Base-by-base conservation (phyloP, 768 basidiomycete genomes). In the Lentinus tigrinus region DNA sequence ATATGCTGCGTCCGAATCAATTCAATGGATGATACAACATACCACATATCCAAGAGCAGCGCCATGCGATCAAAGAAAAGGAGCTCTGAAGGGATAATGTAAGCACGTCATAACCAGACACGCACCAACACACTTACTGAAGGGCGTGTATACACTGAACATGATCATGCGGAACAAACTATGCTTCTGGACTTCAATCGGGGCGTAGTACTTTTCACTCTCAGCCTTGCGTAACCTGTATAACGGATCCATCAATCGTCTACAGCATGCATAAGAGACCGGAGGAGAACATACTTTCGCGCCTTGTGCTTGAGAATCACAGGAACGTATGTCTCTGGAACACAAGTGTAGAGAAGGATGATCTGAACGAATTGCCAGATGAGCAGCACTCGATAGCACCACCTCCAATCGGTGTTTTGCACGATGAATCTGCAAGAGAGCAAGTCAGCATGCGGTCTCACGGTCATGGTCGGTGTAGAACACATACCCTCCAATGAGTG, bases 1-100 rank as follows among this genome's bases (percentile, higher is more conserved):
- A 38, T 46, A 17, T 54, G 40, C 48, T 36, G 19, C 8, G 39
- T 44, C 16, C 7, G 16, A 34, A 34, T 9, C 1, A 34, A 8
- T 67, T 65, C 53, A 27, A 8, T 42, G 19, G 27, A 28, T 4
- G 4, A 7, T 21, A 14, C 17, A 66, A 31, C 78, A 3, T 69
- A 87, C 91, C 91, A 93, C 14, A 81, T 69, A 68, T 91, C 80
- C 9, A 93, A 75, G 4, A 87, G 70, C 4, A 92, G 75, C 0
- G 87, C 87, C 89, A 93, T 93, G n/a, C 81, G 77, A 63, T 95
- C 89, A 48, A 76, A 81, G 0, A 82, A 40, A 4, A 90, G 72
- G 6, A 91, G 73, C 68, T 85, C 88, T 89, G 57, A 54, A 37
- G 34, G 21, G 27, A 37, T 42, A 34, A 7, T 16, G 16, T 14